Evolutionary conservation across 1,139 yeast genomes (phyloP).

Genomic region (Saccharomycopsis crataegensis): DNA sequence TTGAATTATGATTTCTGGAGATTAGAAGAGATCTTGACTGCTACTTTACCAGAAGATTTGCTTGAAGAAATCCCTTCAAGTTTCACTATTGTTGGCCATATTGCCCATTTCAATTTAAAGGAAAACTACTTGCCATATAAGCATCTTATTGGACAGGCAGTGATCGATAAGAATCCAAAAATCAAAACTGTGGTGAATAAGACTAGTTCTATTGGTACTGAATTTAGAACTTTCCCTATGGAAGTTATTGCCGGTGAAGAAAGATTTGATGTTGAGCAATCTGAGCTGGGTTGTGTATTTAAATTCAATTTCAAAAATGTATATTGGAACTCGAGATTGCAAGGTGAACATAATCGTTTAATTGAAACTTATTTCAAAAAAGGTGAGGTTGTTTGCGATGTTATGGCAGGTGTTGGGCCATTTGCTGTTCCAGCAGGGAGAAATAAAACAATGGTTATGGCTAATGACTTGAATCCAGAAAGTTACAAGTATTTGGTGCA

Average conservation of each 20-base stretch:
- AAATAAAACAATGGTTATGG: slow-evolving; percentile 60
- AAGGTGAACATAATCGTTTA: slow-evolving; percentile 86
- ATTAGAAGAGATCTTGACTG: slow-evolving; percentile 72
- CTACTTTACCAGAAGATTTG: slow-evolving; percentile 68
- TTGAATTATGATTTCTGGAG: slow-evolving; percentile 80
- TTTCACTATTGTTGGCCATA: slow-evolving; percentile 90
- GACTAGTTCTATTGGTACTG: slow-evolving; percentile 76
- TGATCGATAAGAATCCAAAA: slow-evolving; percentile 75
- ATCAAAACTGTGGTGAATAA: slow-evolving; percentile 93
- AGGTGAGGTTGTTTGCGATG: slow-evolving; percentile 81
- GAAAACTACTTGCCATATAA: slow-evolving; percentile 84
- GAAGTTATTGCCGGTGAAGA: slow-evolving; percentile 80
- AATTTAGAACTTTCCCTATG: slow-evolving; percentile 90
- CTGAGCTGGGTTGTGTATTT: slow-evolving; percentile 81
- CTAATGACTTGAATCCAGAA: slow-evolving; percentile 91
- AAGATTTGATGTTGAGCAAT: slow-evolving; percentile 69
- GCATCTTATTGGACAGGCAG: slow-evolving; percentile 76
- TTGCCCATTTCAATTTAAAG: slow-evolving; percentile 85
- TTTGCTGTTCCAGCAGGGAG: slow-evolving; percentile 96
- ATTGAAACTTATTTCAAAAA: slow-evolving; percentile 49
- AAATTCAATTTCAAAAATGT: slow-evolving; percentile 87
- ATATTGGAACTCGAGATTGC: slow-evolving; percentile 94
- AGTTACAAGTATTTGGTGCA: slow-evolving; percentile 61
- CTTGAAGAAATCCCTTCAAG: slow-evolving; percentile 80
- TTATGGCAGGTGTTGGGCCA: slow-evolving; percentile 98